Evolutionary conservation across 257 asterid genomes (phyloP), one percentile per base, ranked within the genome.

Genomic region (Plantago major): DNA sequence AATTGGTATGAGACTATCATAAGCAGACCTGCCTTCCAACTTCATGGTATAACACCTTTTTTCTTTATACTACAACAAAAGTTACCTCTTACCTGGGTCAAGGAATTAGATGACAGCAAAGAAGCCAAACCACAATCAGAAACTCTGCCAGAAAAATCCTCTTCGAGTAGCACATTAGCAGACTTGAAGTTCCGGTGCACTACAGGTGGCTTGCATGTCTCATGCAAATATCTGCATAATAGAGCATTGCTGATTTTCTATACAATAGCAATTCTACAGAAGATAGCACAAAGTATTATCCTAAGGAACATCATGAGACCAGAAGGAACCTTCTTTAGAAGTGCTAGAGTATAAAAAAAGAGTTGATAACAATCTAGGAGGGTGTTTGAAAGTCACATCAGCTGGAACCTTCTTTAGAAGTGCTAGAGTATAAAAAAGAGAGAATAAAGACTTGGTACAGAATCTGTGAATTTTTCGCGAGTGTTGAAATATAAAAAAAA

Each of bases 111-210:
- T 22, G 91, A 56, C 70, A 93, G 72, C 55, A 93, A 71, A 37
- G 89, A 68, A 62, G 86, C 94, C 88, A 92, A 79, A 37, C 94
- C 93, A 59, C 91, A 81, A 73, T 89, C 97, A 11, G 97, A 81
- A 63, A 92, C 84, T 54, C 64, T 77, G 33, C 83, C 68, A 48
- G 85, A 64, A 60, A 89, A 88, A 69, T 81, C 89, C 26, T 86
- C 80, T 52, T 80, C 81, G 22, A 92, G 84, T 26, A 89, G 95
- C 63, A 92, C 71, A 64, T 89, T 89, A 62, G 89, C 76, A 28
- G 91, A 80, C 77, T 79, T 85, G 81, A 92, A 89, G 74, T 86
- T 92, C 78, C 57, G 82, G 85, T 92, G 97, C 62, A 78, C 75
- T 40, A 86, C 43, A 22, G 90, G 85, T 30, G 90, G 99, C 70